Conservation (phyloP, 139 green algal species). For the Chlorella vulgaris region DNA sequence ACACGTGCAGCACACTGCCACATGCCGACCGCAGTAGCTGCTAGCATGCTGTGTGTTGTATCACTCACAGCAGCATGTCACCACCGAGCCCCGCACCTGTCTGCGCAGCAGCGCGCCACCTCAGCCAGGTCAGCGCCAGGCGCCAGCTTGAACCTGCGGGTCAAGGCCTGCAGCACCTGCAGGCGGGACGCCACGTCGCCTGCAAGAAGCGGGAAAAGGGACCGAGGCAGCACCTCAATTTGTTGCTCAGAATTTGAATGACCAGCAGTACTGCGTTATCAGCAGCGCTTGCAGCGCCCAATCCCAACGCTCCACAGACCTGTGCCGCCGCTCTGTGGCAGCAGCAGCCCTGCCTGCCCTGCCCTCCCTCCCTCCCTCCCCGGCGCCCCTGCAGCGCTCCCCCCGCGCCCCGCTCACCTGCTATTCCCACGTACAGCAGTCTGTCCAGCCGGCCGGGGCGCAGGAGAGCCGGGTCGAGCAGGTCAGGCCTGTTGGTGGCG, state of each 20-base stretch:
- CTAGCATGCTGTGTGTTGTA: too few relatives aligned
- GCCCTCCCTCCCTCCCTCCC: too few relatives aligned
- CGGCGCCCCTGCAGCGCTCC: neutral
- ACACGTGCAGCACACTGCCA: constrained; percentile 82
- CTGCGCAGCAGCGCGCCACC: constrained; percentile 62
- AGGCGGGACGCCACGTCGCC: constrained; percentile 39
- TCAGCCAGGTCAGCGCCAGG: constrained; percentile 67
- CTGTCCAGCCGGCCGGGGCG: constrained; percentile 89
- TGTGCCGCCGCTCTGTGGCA: too few relatives aligned
- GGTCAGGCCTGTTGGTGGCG: constrained; percentile 91
- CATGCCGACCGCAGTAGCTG: constrained; percentile 61
- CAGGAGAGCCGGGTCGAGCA: constrained; percentile 92
- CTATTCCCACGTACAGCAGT: constrained; percentile 91
- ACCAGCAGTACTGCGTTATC: too few relatives aligned
- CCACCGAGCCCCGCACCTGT: constrained; percentile 33
- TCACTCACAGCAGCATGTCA: too few relatives aligned
- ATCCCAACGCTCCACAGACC: too few relatives aligned
- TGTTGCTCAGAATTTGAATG: neutral
- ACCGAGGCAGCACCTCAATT: neutral
- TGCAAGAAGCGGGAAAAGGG: neutral
- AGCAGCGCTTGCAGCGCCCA: too few relatives aligned
- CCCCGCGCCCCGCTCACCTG: neutral
- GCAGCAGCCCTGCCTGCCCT: too few relatives aligned
- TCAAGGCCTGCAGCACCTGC: constrained; percentile 81
- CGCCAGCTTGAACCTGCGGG: constrained; percentile 83